Evolutionary conservation across 352 stramenopile genomes (phyloP).

Genomic region (Globisporangium iwayamae): DNA sequence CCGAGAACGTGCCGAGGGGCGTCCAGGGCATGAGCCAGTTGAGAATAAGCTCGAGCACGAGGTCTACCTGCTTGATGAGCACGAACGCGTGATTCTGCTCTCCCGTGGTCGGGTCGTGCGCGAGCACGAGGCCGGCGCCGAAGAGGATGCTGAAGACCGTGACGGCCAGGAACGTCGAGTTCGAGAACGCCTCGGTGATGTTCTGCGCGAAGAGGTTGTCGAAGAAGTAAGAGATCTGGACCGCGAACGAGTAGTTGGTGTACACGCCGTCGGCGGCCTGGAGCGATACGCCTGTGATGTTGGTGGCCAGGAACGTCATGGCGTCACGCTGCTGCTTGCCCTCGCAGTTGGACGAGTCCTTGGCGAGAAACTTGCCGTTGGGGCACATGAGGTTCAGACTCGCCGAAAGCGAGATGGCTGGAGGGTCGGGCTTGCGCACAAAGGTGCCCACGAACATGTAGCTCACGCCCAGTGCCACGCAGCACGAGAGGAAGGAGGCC

Average conservation of each 20-base stretch:
- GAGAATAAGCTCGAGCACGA: slow-evolving; percentile 64
- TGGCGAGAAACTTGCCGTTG: slow-evolving; percentile 43
- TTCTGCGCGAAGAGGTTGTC: slow-evolving; percentile 50
- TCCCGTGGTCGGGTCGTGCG: slow-evolving; percentile 37
- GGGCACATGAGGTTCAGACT: slow-evolving; percentile 46
- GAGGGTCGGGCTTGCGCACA: slow-evolving; percentile 10
- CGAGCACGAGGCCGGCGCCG: slow-evolving; percentile 37
- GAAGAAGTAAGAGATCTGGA: slow-evolving; percentile 59
- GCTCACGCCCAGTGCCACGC: slow-evolving; percentile 30
- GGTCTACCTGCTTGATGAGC: slow-evolving; percentile 51
- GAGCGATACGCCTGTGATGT: slow-evolving; percentile 50
- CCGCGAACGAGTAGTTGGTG: slow-evolving; percentile 31
- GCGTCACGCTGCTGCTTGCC: slow-evolving; percentile 25
- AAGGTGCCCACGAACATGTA: slow-evolving; percentile 35
- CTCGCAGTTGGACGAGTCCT: slow-evolving; percentile 21
- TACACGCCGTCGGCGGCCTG: slow-evolving; percentile 25
- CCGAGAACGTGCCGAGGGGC: slow-evolving; percentile 42
- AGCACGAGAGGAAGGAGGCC: slow-evolving; percentile 37
- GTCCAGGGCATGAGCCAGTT: slow-evolving; percentile 63
- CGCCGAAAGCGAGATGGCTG: slow-evolving; percentile 20
- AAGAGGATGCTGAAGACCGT: slow-evolving; percentile 61
- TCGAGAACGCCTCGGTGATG: slow-evolving; percentile 49
- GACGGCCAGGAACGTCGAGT: slow-evolving; percentile 38
- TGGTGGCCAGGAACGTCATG: slow-evolving; percentile 31
- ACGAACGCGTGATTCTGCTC: slow-evolving; percentile 51